Base-by-base conservation (phyloP, 768 basidiomycete genomes). In the Naganishia randhawae region DNA sequence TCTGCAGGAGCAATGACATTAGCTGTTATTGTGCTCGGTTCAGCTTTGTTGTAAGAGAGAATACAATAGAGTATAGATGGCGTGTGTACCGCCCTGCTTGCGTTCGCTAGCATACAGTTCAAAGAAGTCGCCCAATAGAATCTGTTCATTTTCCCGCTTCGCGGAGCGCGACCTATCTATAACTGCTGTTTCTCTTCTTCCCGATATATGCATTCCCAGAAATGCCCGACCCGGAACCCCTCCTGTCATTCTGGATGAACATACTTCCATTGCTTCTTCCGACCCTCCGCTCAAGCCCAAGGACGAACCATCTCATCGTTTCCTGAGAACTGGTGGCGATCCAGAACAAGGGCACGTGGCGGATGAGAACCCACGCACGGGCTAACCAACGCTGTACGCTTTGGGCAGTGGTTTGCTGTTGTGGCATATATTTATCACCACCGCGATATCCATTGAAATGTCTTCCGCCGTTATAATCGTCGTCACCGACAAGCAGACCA, bases 101-200 rank as follows among this genome's bases (percentile, higher is more conserved):
- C 3, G 45, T 22, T 48, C 13, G 2, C 1, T 48, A n/a, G 7
- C 45, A n/a, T 48, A 48, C 45, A 48, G n/a, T 48, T n/a, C 19
- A 17, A 48, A 48, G 25, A 17, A 48, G 45, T 17, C 11, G 45
- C 6, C 13, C 1, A 17, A 48, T 22, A n/a, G 25, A 48, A 17
- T 48, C n/a, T 48, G 19, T 17, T 17, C n/a, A 4, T 48, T 48
- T 48, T 22, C n/a, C 16, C 45, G 11, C 19, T 11, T 48, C 25
- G 3, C n/a, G 7, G 3, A 48, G n/a, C 11, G 7, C 13, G 3
- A 33, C 25, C 33, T 55, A 55, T 22, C 33, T 37, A 42, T 61
- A 61, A 61, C 57, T 61, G 17, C 57, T 61, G n/a, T 61, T 61
- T 39, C 57, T n/a, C 57, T 25, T 61, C 57, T 39, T 61, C 22